Conservation (phyloP, 1,139 yeast species). For the Ashbya aceris region DNA sequence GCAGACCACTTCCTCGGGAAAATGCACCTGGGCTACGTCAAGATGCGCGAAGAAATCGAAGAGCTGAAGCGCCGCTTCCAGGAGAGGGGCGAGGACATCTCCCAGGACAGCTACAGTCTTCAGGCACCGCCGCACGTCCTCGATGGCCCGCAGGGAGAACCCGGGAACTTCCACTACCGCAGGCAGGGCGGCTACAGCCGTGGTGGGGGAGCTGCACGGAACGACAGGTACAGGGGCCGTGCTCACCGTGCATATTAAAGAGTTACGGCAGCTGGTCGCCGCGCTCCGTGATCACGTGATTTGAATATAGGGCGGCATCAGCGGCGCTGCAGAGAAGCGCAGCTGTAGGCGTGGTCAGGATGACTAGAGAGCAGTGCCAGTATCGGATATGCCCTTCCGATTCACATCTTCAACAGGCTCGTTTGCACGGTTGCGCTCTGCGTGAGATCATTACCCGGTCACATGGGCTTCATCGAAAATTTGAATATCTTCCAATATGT, state of each 20-base stretch:
- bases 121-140: neutral
- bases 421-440: too few relatives aligned
- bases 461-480: too few relatives aligned
- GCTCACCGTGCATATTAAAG: neutral
- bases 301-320: too few relatives aligned
- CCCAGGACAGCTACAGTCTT: neutral
- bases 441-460: too few relatives aligned
- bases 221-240: constrained; percentile 1
- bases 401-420: too few relatives aligned
- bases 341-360: too few relatives aligned
- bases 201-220: neutral
- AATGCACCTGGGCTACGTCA: constrained; percentile 72
- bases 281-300: too few relatives aligned
- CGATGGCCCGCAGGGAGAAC: neutral
- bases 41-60: constrained; percentile 56
- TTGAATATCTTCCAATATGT: too few relatives aligned
- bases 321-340: too few relatives aligned
- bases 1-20: constrained; percentile 92
- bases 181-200: neutral
- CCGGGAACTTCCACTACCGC: neutral
- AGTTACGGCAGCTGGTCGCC: too few relatives aligned
- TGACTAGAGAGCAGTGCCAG: too few relatives aligned
- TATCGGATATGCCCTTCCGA: too few relatives aligned
- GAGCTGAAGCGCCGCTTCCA: constrained; percentile 32
- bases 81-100: constrained; percentile 10